Percentiles rank a stretch among this genome's conserved stretches.
Evolutionary conservation across 2,329 filamentous ascomycete species (phyloP).

Genomic region (Coniochaeta sp.): DNA sequence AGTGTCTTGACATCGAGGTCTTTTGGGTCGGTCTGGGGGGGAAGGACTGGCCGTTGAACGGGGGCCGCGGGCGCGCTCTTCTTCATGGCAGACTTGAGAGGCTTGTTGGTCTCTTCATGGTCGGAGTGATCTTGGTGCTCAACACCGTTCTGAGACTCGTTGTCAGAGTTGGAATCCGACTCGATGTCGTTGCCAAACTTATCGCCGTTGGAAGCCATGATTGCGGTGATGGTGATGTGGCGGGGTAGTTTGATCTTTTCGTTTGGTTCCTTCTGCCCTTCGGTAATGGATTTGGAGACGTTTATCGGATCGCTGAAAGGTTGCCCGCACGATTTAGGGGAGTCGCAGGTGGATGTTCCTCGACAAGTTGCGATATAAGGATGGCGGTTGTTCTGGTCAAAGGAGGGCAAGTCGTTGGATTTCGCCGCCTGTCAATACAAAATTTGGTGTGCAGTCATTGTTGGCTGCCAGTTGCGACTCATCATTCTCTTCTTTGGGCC

Average conservation of each 20-base stretch:
- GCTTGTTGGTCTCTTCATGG: slow-evolving; percentile 51
- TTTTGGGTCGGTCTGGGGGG: slow-evolving; percentile 88
- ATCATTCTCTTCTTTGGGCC: neutral
- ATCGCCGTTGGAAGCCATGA: slow-evolving; percentile 52
- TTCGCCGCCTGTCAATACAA: slow-evolving; percentile 2
- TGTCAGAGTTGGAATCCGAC: slow-evolving; percentile 57
- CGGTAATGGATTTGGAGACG: neutral
- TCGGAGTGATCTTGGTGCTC: slow-evolving; percentile 49
- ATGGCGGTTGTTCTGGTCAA: neutral
- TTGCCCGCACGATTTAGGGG: neutral
- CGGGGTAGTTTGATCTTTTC: slow-evolving; percentile 12
- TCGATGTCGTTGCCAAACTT: slow-evolving; percentile 67
- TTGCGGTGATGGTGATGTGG: slow-evolving; percentile 14
- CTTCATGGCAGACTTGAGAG: slow-evolving; percentile 81
- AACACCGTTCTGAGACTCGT: slow-evolving; percentile 49
- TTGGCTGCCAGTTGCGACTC: slow-evolving; percentile 1
- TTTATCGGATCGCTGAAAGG: neutral
- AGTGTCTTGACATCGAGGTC: slow-evolving; percentile 76
- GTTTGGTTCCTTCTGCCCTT: neutral
- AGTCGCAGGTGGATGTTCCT: neutral
- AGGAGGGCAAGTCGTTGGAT: neutral
- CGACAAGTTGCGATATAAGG: neutral
- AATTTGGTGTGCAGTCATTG: slow-evolving; percentile 16
- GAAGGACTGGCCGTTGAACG: slow-evolving; percentile 46
- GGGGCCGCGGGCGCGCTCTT: slow-evolving; percentile 56